phyloP scores from a whole-genome alignment of 768 basidiomycete species.

The Tricholoma flavovirens region DNA sequence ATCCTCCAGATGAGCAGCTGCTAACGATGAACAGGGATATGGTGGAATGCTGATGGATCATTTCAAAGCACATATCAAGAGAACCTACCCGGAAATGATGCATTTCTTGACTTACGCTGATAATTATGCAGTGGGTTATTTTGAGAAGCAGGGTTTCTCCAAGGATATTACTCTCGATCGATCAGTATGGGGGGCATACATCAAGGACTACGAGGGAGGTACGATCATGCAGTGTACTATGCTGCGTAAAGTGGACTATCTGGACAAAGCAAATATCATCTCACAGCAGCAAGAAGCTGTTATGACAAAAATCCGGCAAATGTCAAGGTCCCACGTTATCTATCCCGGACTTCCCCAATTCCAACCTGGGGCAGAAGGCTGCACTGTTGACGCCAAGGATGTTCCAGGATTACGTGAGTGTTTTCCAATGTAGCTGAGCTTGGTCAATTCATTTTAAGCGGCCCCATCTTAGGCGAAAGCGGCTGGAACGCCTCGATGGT shows the following conservation, averaged over 20 bases:
- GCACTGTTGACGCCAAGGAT: slow-evolving; percentile 62
- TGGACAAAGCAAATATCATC: slow-evolving; percentile 72
- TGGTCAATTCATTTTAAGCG: slow-evolving; percentile 4
- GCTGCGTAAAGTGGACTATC: slow-evolving; percentile 88
- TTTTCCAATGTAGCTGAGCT: slow-evolving; percentile 1
- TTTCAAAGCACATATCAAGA: slow-evolving; percentile 88
- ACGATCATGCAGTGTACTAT: slow-evolving; percentile 99
- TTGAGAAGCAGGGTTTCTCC: slow-evolving; percentile 98
- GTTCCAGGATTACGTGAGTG: slow-evolving; percentile 83
- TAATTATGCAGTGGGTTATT: slow-evolving; percentile 98
- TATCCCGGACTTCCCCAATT: slow-evolving; percentile 78
- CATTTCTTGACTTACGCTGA: slow-evolving; percentile 98
- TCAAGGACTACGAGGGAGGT: slow-evolving; percentile 99
- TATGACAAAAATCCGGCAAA: slow-evolving; percentile 79
- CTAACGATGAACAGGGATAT: slow-evolving; percentile 64
- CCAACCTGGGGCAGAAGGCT: slow-evolving; percentile 48
- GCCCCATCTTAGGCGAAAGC: slow-evolving; percentile 59
- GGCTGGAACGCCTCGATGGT: slow-evolving; percentile 89
- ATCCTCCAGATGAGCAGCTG: not conserved
- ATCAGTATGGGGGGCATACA: slow-evolving; percentile 95
- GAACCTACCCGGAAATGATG: slow-evolving; percentile 80
- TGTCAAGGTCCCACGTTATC: slow-evolving; percentile 82
- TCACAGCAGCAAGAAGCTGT: slow-evolving; percentile 85
- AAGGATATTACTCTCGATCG: slow-evolving; percentile 94
- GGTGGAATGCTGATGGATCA: slow-evolving; percentile 98